These are phyloP conservation scores for Sporothrix luriei DNA, from an alignment of 2,329 filamentous ascomycete genomes.

Conservation along the genomic window DNA sequence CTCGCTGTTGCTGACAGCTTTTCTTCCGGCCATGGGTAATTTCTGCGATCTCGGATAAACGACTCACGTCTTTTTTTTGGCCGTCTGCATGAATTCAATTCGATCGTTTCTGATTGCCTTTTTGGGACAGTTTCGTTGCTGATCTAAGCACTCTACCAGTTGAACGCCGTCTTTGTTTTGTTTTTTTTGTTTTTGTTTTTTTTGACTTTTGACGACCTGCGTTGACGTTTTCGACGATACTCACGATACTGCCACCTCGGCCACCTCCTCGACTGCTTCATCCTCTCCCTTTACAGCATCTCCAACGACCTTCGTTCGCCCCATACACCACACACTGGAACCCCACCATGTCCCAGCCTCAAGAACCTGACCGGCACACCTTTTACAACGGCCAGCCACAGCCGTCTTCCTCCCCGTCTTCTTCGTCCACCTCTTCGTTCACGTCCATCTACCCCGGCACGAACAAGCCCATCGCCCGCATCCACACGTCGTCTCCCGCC, in stretches of 20 bases:
- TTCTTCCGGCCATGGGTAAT: conserved; percentile 12
- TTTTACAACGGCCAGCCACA: conserved; percentile 75
- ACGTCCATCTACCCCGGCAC: conserved; percentile 74
- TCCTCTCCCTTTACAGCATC: background rate
- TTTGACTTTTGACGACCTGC: too few relatives aligned
- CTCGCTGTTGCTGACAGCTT: conserved; percentile 7
- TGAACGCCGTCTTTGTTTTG: background rate
- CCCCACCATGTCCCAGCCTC: conserved; percentile 21
- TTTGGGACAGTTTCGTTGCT: background rate
- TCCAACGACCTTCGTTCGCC: background rate
- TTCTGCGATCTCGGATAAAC: background rate
- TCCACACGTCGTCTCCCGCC: conserved; percentile 67
- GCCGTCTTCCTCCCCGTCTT: conserved; percentile 42
- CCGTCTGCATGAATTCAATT: background rate
- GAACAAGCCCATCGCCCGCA: conserved; percentile 66
- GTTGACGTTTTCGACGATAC: background rate
- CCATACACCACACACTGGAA: background rate
- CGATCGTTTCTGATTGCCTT: background rate
- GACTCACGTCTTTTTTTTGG: background rate
- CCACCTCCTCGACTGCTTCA: background rate
- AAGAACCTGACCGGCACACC: conserved; percentile 57
- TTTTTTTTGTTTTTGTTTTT: background rate
- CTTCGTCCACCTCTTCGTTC: conserved; percentile 61
- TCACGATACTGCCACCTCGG: background rate
- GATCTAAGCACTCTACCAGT: background rate